Conservation (phyloP, 2,329 filamentous ascomycete species). For the Xylariaceae sp. region DNA sequence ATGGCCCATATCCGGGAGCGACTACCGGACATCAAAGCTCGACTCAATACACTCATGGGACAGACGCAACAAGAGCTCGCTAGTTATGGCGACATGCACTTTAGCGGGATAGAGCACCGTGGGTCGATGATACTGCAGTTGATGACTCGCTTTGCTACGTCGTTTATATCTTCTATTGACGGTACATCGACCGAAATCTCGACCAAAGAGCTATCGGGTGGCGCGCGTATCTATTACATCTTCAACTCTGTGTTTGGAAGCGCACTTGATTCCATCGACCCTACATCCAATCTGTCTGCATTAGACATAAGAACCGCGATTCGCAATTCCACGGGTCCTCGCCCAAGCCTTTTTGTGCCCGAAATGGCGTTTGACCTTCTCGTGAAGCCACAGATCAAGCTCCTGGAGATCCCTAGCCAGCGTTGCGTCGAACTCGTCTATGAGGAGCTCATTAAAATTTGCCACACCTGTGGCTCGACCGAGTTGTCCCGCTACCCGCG, state of each 20-base stretch:
- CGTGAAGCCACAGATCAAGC: constrained; percentile 97
- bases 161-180: constrained; percentile 97
- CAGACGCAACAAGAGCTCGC: constrained; percentile 98
- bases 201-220: constrained; percentile 93
- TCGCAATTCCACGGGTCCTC: constrained; percentile 92
- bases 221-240: constrained; percentile 95
- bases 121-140: constrained; percentile 92
- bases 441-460: constrained; percentile 98
- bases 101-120: constrained; percentile 93
- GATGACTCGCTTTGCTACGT: constrained; percentile 97
- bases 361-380: constrained; percentile 96
- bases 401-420: constrained; percentile 90
- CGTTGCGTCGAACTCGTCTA: constrained; percentile 97
- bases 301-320: constrained; percentile 96
- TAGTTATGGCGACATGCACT: constrained; percentile 96
- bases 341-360: constrained; percentile 93
- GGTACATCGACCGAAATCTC: constrained; percentile 98
- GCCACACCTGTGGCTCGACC: constrained; percentile 94
- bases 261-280: constrained; percentile 92
- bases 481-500: constrained; percentile 90
- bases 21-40: constrained; percentile 94
- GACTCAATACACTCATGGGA: constrained; percentile 98
- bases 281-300: constrained; percentile 89
- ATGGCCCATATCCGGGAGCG: constrained; percentile 96
- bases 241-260: constrained; percentile 99